phyloP scores from a whole-genome alignment of 1,139 yeast species.

The Starmera stellimalicola region DNA sequence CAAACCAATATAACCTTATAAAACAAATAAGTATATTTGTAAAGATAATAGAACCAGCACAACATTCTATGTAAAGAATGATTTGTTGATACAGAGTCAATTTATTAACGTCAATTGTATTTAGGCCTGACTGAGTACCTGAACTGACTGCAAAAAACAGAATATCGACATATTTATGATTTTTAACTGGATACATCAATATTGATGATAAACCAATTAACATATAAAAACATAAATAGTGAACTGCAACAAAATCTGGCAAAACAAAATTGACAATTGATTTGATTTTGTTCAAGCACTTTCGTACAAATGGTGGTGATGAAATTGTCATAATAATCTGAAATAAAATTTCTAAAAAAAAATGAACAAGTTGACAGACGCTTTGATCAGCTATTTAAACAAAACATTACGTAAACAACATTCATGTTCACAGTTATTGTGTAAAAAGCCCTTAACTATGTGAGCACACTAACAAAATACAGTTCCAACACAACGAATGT shows the following conservation, averaged over 20 bases:
- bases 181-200: conserved; percentile 62
- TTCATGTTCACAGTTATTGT: too few species aligned
- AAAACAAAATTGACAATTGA: conserved; percentile 39
- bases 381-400: too few species aligned
- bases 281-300: too few species aligned
- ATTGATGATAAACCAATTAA: conserved; percentile 59
- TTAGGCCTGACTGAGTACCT: conserved; percentile 86
- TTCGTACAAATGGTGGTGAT: too few species aligned
- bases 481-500: too few species aligned
- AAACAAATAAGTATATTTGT: conserved; percentile 75
- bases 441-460: too few species aligned
- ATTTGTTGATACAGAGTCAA: conserved; percentile 72
- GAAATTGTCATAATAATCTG: too few species aligned
- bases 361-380: too few species aligned
- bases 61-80: conserved; percentile 45
- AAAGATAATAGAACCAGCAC: conserved; percentile 77
- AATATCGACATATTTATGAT: conserved; percentile 65
- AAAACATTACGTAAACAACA: too few species aligned
- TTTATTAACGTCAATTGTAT: conserved; percentile 59
- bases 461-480: too few species aligned
- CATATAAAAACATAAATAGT: conserved; percentile 52
- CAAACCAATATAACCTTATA: conserved; percentile 84
- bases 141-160: conserved; percentile 71
- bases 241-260: conserved; percentile 74
- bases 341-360: too few species aligned